Evolutionary conservation across 2,329 filamentous ascomycete species (phyloP).

Genomic region (Pestalotiopsis sp.): DNA sequence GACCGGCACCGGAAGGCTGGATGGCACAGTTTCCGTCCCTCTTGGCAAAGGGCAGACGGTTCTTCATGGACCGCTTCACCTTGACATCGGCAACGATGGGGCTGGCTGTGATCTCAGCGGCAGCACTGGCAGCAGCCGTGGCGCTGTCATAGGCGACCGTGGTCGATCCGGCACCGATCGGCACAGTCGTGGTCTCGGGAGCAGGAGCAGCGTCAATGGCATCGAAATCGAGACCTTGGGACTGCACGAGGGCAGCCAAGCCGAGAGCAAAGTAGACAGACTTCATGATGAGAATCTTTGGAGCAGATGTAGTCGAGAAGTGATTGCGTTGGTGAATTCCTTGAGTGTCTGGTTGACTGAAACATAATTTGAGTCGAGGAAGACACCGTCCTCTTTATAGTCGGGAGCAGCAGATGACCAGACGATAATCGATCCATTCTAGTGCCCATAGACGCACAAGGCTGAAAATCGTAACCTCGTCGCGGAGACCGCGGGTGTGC

Average conservation of each 20-base stretch:
- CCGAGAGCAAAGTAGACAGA: not conserved
- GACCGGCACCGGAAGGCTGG: slow-evolving; percentile 30
- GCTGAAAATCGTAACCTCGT: not conserved
- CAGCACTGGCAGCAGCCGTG: not conserved
- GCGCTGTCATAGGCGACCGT: not conserved
- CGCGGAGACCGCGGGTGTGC: not conserved
- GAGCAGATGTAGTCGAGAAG: not conserved
- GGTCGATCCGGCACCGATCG: slow-evolving; percentile 4
- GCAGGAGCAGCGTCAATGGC: not conserved
- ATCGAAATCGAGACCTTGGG: slow-evolving; percentile 6
- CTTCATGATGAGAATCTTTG: slow-evolving; percentile 8
- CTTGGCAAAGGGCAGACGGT: not conserved
- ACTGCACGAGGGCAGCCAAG: not conserved
- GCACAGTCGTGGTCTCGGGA: not conserved
- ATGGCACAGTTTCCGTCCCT: not conserved
- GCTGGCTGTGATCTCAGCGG: not conserved
- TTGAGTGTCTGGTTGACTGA: not conserved
- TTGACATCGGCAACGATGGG: not conserved
- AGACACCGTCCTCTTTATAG: not conserved
- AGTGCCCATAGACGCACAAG: not conserved
- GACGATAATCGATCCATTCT: not conserved
- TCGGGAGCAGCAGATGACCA: not conserved
- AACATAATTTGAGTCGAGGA: not conserved
- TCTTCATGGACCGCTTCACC: not conserved
- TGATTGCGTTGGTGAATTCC: not conserved